A percentile compares a stretch with the other conserved stretches of the same genome.
Evolutionary conservation across 2,329 filamentous ascomycete species (phyloP).

Genomic region (Colletotrichum sp.): DNA sequence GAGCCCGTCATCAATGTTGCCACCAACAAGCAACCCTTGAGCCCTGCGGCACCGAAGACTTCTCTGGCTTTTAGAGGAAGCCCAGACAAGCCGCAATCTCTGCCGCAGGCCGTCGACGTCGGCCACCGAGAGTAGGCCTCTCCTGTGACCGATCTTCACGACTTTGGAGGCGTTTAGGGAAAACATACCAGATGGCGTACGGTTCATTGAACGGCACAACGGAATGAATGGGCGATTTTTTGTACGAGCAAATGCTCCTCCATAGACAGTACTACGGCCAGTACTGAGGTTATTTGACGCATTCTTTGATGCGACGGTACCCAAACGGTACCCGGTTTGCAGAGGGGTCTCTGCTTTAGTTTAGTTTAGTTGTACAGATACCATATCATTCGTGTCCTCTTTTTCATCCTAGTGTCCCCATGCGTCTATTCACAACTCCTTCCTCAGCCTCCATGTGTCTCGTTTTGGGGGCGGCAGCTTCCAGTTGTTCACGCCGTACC

Average conservation of each 20-base stretch:
- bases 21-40: slow-evolving; percentile 27
- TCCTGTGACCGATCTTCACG: not conserved
- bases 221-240: not conserved
- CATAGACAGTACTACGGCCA: slow-evolving; percentile 3
- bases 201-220: slow-evolving; percentile 10
- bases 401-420: not conserved
- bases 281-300: not conserved
- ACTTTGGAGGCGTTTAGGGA: slow-evolving; percentile 10
- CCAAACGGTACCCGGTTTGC: slow-evolving; percentile 1
- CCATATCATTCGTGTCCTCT: slow-evolving; percentile 1
- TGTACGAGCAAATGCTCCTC: slow-evolving; percentile 3
- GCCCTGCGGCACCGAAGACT: slow-evolving; percentile 39
- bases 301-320: slow-evolving; percentile 1
- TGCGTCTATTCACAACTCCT: not conserved
- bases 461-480: slow-evolving; percentile 56
- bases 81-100: slow-evolving; percentile 58
- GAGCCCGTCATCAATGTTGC: slow-evolving; percentile 17
- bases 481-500: slow-evolving; percentile 96
- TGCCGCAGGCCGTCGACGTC: slow-evolving; percentile 35
- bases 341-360: slow-evolving; percentile 8
- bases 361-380: slow-evolving; percentile 20
- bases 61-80: slow-evolving; percentile 65
- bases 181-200: slow-evolving; percentile 2
- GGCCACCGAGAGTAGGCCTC: slow-evolving; percentile 29
- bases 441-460: slow-evolving; percentile 16